phyloP scores from a whole-genome alignment of 2,329 filamentous ascomycete species.

The Calonectria multiphialidica region DNA sequence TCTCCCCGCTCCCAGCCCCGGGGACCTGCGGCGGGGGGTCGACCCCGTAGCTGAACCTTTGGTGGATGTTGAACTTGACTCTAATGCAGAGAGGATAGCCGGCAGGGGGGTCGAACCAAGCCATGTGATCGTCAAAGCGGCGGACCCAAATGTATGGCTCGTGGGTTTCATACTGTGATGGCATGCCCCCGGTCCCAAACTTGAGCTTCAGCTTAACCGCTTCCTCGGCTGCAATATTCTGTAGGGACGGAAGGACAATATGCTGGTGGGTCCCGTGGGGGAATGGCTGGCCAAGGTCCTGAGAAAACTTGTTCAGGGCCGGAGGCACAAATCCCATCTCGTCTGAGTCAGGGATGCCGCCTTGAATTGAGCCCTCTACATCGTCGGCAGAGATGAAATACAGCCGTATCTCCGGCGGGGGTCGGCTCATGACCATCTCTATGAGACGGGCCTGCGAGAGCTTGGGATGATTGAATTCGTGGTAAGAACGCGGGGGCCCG shows the following conservation, averaged over 20 bases:
- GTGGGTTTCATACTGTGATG: slow-evolving; percentile 4
- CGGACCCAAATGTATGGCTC: slow-evolving; percentile 17
- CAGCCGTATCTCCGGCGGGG: not conserved
- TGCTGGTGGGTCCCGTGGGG: not conserved
- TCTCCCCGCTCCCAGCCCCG: not conserved
- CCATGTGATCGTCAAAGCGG: slow-evolving; percentile 9
- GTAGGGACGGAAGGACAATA: not conserved
- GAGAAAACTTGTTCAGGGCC: not conserved
- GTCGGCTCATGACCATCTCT: not conserved
- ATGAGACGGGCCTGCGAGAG: not conserved
- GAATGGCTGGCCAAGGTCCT: not conserved
- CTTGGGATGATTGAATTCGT: not conserved
- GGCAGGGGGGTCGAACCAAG: slow-evolving; percentile 13
- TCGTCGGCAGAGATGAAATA: slow-evolving; percentile 4
- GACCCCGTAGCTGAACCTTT: not conserved
- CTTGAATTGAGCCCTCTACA: not conserved
- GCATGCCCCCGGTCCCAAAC: slow-evolving; percentile 23
- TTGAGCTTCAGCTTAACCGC: slow-evolving; percentile 14
- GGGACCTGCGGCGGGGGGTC: not conserved
- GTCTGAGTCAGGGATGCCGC: not conserved
- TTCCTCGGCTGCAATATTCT: not conserved
- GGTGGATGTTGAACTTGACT: slow-evolving; percentile 20
- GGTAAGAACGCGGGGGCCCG: slow-evolving; percentile 2
- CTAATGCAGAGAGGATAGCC: slow-evolving; percentile 26
- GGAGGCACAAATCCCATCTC: not conserved